Percentiles rank a stretch among this genome's conserved stretches.
phyloP scores from a whole-genome alignment of 257 asterid species.

The Solanum gracilifrons region DNA sequence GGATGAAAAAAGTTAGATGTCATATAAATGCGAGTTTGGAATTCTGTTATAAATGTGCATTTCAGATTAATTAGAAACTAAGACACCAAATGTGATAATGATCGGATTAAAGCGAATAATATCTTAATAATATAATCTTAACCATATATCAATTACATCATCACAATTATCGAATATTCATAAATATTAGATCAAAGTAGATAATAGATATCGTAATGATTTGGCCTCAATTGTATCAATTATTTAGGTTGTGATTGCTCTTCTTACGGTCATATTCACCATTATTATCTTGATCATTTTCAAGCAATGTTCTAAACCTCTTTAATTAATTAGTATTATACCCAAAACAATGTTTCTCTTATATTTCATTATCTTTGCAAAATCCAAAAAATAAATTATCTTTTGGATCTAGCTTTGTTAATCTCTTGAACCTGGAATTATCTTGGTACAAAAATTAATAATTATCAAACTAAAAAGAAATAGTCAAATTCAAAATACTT shows the following conservation, averaged over 20 bases:
- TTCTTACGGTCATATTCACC: neutral
- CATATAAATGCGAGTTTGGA: neutral
- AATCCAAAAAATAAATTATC: neutral
- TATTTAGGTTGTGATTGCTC: neutral
- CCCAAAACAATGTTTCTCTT: neutral
- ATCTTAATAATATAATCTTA: too few relatives aligned
- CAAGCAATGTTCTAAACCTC: neutral
- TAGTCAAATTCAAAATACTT: neutral
- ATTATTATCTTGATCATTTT: neutral
- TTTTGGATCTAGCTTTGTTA: neutral
- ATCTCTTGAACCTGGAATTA: neutral
- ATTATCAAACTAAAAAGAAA: neutral
- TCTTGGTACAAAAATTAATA: neutral
- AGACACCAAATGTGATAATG: neutral
- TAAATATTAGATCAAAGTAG: fast-evolving
- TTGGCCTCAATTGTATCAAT: neutral
- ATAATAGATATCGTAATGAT: neutral
- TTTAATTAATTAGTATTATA: neutral
- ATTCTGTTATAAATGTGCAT: neutral
- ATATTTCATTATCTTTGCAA: neutral
- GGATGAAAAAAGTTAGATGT: neutral
- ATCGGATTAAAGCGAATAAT: neutral
- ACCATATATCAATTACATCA: neutral
- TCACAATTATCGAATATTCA: too few relatives aligned
- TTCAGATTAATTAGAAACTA: too few relatives aligned